phyloP scores from a whole-genome alignment of 805 yeast species.

The Wilhelminamyces savonicus region DNA sequence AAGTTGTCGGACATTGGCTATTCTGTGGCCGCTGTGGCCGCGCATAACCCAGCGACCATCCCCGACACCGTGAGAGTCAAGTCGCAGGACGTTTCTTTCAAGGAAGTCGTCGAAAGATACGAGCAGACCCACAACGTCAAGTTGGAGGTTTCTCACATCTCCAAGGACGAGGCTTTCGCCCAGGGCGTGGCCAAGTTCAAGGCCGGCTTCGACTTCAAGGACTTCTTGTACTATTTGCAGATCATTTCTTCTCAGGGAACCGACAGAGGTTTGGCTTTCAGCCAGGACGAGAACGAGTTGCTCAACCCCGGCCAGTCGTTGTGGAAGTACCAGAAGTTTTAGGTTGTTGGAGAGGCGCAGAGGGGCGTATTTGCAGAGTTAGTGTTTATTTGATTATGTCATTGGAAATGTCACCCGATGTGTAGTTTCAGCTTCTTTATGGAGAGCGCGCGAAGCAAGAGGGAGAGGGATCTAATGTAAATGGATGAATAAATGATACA shows the following conservation, averaged over 20 bases:
- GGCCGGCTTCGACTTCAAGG: constrained; percentile 10
- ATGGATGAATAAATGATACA: too few species aligned
- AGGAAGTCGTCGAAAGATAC: constrained; percentile 32
- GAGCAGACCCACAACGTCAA: constrained; percentile 32
- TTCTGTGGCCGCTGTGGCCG: constrained; percentile 33
- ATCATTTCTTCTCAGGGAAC: constrained; percentile 28
- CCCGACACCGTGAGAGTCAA: constrained; percentile 41
- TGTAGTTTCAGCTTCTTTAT: too few species aligned
- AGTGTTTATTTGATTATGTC: too few species aligned
- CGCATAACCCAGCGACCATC: constrained; percentile 27
- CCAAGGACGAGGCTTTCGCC: constrained; percentile 20
- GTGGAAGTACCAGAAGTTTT: constrained; percentile 39
- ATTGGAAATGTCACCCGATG: too few species aligned
- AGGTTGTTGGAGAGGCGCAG: too few species aligned
- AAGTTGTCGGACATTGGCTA: constrained; percentile 39
- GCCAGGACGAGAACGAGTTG: constrained; percentile 31
- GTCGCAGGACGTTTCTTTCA: constrained; percentile 34
- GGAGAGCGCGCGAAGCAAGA: too few species aligned
- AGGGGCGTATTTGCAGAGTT: too few species aligned
- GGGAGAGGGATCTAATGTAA: too few species aligned
- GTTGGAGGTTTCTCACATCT: constrained; percentile 21
- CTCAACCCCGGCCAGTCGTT: constrained; percentile 40
- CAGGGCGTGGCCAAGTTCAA: constrained; percentile 21
- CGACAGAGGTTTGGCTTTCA: constrained; percentile 32
- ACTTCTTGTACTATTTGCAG: constrained; percentile 33